Conservation (phyloP, 192 early-diverging fungal genomes). For the Coemansia biformis region DNA sequence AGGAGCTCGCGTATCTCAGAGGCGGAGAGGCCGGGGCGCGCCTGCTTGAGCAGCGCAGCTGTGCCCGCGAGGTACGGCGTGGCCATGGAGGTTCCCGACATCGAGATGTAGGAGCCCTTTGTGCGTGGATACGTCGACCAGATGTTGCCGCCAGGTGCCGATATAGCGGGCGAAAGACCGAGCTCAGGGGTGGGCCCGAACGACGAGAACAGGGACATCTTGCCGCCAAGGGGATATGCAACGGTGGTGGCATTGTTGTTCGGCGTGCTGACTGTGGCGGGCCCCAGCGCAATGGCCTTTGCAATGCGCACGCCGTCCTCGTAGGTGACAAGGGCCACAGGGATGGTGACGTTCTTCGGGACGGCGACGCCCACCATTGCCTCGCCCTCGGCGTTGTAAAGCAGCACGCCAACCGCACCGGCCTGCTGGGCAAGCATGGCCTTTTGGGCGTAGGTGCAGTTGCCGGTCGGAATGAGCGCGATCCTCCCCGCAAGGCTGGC, state of each 20-base stretch:
- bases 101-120: slow-evolving; percentile 27
- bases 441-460: slow-evolving; percentile 47
- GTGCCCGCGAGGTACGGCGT: slow-evolving; percentile 65
- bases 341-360: slow-evolving; percentile 30
- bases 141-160: slow-evolving; percentile 64
- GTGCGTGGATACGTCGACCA: slow-evolving; percentile 55
- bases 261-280: slow-evolving; percentile 14
- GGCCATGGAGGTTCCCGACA: slow-evolving; percentile 79
- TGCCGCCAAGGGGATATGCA: not conserved
- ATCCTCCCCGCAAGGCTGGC: slow-evolving; percentile 27
- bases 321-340: slow-evolving; percentile 30
- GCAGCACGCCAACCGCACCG: slow-evolving; percentile 51
- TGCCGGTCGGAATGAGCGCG: slow-evolving; percentile 47
- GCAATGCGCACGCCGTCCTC: slow-evolving; percentile 33
- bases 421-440: slow-evolving; percentile 40
- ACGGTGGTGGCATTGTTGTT: slow-evolving; percentile 11
- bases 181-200: slow-evolving; percentile 63
- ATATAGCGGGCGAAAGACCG: slow-evolving; percentile 55
- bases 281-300: not conserved
- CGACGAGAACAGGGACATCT: slow-evolving; percentile 43
- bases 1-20: too few species aligned
- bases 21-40: too few species aligned
- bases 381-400: slow-evolving; percentile 46
- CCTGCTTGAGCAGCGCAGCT: slow-evolving; percentile 57
- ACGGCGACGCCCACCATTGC: slow-evolving; percentile 11